A percentile compares a stretch with the other conserved stretches of the same genome.
phyloP scores from a whole-genome alignment of 805 yeast genomes.

The Wickerhamomyces bovis region DNA sequence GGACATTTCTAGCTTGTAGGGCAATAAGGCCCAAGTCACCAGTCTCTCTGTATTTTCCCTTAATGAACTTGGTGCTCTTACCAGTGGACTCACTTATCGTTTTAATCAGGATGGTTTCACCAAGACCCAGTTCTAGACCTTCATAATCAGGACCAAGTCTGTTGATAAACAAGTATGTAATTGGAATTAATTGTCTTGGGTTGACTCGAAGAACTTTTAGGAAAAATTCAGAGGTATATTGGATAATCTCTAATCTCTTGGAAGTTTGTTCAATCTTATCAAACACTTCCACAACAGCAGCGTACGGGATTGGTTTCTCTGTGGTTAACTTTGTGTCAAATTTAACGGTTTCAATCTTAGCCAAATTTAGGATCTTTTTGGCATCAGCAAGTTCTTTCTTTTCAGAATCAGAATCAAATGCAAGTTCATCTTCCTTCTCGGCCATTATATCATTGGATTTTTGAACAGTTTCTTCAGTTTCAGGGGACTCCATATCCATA shows the following conservation, averaged over 20 bases:
- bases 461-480: background rate
- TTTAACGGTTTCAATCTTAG: conserved; percentile 8
- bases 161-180: conserved; percentile 82
- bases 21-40: conserved; percentile 95
- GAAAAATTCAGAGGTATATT: conserved; percentile 69
- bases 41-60: conserved; percentile 62
- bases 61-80: conserved; percentile 62
- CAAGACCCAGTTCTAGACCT: conserved; percentile 88
- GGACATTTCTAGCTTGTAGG: conserved; percentile 71
- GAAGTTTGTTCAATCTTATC: conserved; percentile 75
- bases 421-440: conserved; percentile 15
- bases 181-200: conserved; percentile 51
- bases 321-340: conserved; percentile 3
- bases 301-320: conserved; percentile 26
- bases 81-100: conserved; percentile 92
- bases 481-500: background rate
- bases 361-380: conserved; percentile 13
- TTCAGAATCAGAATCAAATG: conserved; percentile 20
- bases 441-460: background rate
- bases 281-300: conserved; percentile 53
- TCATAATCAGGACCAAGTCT: conserved; percentile 94
- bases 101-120: conserved; percentile 82
- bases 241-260: conserved; percentile 76
- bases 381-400: conserved; percentile 21
- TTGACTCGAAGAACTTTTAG: conserved; percentile 51